phyloP scores from a whole-genome alignment of 2,329 filamentous ascomycete genomes.

The Sclerotiophoma versabilis region DNA sequence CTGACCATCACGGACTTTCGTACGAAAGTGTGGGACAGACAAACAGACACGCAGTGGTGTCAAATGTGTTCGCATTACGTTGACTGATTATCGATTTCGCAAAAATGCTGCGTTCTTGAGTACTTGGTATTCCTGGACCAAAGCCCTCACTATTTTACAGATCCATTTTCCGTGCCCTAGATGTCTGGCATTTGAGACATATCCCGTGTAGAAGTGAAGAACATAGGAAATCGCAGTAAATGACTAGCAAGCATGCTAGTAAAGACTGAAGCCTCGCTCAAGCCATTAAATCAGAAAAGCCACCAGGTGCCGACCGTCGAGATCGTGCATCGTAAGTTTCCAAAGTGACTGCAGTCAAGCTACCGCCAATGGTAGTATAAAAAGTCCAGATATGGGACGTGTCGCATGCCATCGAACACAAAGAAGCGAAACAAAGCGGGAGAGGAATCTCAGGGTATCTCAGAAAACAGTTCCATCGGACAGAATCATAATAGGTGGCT shows the following conservation, averaged over 20 bases:
- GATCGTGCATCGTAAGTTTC: constrained; percentile 36
- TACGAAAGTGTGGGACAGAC: constrained; percentile 2
- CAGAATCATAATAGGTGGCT: constrained; percentile 93
- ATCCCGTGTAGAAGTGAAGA: constrained; percentile 15
- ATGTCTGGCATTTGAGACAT: constrained; percentile 11
- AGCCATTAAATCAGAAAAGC: constrained; percentile 29
- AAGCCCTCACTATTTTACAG: constrained; percentile 18
- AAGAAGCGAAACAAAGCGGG: constrained; percentile 34
- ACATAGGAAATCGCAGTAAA: constrained; percentile 13
- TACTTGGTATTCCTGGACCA: constrained; percentile 9
- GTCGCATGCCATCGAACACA: constrained; percentile 19
- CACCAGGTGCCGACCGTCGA: constrained; percentile 35
- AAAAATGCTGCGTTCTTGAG: constrained; percentile 4
- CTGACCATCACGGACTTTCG: constrained; percentile 1
- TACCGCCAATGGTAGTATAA: constrained; percentile 13
- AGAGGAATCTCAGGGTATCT: constrained; percentile 51
- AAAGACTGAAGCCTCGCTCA: constrained; percentile 13
- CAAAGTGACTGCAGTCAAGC: constrained; percentile 27
- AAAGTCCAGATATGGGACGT: constrained; percentile 22
- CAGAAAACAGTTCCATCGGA: constrained; percentile 97
- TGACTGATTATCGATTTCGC: constrained; percentile 2
- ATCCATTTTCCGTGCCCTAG: constrained; percentile 18
- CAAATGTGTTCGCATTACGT: neutral
- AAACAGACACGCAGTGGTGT: neutral
- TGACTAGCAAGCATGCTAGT: constrained; percentile 11